These are phyloP conservation scores for Carpinus fangiana DNA, from an alignment of 306 rosid genomes.

Conservation along the genomic window DNA sequence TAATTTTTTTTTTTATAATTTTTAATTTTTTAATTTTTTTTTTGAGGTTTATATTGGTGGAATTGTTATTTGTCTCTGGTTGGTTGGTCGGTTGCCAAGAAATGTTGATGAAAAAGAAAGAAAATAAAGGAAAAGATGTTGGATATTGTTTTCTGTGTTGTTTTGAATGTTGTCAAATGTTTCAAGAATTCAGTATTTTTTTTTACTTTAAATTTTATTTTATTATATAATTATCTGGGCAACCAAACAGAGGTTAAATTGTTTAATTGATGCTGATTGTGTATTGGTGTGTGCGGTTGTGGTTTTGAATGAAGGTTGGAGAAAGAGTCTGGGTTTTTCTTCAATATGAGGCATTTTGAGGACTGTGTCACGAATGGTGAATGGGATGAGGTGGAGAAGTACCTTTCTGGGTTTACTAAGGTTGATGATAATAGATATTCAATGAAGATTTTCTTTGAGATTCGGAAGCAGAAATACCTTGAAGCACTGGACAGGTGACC, in stretches of 20 bases:
- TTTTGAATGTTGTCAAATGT: background rate
- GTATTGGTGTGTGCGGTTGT: constrained; percentile 12
- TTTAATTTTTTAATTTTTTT: no score
- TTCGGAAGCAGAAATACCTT: constrained; percentile 92
- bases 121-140: no score
- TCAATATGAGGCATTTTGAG: constrained; percentile 94
- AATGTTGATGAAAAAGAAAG: no score
- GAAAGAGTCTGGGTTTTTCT: constrained; percentile 97
- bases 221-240: background rate
- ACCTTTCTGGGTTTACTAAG: constrained; percentile 94
- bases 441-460: constrained; percentile 98
- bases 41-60: no score
- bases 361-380: constrained; percentile 95
- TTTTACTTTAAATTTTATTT: background rate
- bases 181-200: background rate
- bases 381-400: constrained; percentile 98
- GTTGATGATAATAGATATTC: constrained; percentile 97
- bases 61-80: no score
- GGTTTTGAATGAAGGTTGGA: constrained; percentile 68
- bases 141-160: background rate
- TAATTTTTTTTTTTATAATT: background rate
- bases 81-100: no score
- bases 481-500: constrained; percentile 88
- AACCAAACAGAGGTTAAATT: background rate
- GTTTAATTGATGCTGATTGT: constrained; percentile 34